Evolutionary conservation across 805 yeast genomes (phyloP).

Genomic region (Wickerhamiella kurtzmanii): DNA sequence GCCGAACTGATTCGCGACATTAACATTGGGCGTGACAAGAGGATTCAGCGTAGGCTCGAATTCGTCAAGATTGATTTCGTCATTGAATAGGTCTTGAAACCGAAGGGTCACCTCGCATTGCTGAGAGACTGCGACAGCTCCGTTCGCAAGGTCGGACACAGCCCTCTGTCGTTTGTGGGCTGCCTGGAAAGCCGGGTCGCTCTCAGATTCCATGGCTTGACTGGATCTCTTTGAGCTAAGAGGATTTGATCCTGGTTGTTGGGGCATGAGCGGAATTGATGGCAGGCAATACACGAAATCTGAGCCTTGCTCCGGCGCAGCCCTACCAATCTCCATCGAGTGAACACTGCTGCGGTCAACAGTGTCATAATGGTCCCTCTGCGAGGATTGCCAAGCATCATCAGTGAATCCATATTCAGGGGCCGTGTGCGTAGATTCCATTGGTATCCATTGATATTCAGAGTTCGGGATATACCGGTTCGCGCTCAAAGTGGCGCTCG

Average conservation of each 20-base stretch:
- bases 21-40: not conserved
- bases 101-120: no score
- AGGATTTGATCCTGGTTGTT: not conserved
- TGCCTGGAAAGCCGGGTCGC: not conserved
- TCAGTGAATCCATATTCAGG: not conserved
- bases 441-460: not conserved
- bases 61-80: not conserved
- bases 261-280: not conserved
- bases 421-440: not conserved
- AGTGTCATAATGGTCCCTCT: no score
- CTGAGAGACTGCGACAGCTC: no score
- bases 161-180: not conserved
- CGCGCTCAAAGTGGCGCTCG: no score
- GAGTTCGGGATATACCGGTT: not conserved
- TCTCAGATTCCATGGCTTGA: not conserved
- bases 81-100: not conserved
- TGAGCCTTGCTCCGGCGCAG: not conserved
- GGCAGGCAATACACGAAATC: not conserved
- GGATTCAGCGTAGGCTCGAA: not conserved
- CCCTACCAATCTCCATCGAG: no score
- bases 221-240: not conserved
- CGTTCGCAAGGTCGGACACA: no score
- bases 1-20: not conserved
- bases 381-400: not conserved
- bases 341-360: no score